Evolutionary conservation across 805 yeast species (phyloP), one percentile per base, ranked within the genome.

Genomic region (Yarrowia osloensis): DNA sequence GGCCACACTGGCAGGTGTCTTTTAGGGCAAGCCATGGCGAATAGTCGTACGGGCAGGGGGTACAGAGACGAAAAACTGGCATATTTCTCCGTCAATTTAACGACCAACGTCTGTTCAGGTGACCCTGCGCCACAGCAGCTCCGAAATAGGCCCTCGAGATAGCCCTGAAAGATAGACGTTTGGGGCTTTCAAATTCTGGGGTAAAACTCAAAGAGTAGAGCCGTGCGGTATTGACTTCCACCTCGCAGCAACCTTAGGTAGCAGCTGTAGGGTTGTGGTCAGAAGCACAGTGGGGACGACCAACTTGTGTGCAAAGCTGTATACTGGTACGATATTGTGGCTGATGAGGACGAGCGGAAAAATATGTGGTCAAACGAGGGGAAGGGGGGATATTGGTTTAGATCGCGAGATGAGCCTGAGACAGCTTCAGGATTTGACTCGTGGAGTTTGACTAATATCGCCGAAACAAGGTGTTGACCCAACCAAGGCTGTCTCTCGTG

Each of bases 161-260:
- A 21, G 46, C 46, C 9, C 52, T n/a, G n/a, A 24, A 26, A 28
- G 21, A 29, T 29, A 29, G 39, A 29, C 39, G 39, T 49, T 29
- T 17, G 17, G n/a, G 26, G 46, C 26, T 12, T 11, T 2, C 35
- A 9, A 8, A 11, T 49, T 54, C 46, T 24, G 42, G 62, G 46
- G 62, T 50, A 50, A 54, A 54, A 35, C 46, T 54, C 29, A 17
- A 54, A 54, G 28, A 17, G 33, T 37, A 54, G 62, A 54, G 62
- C 62, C 62, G 62, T 37, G n/a, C 62, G 46, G 24, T 54, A 54
- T 37, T 19, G 42, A 37, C 62, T 54, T 54, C 15, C n/a, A 2
- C 4, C 46, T 9, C 17, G 46, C 62, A 54, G 57, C 28, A 46
- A 46, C 33, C 33, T 26, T 24, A 17, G 21, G 42, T 15, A n/a